Base-by-base conservation (phyloP, 495 filamentous ascomycete genomes). In the Penicillium diatomitis region DNA sequence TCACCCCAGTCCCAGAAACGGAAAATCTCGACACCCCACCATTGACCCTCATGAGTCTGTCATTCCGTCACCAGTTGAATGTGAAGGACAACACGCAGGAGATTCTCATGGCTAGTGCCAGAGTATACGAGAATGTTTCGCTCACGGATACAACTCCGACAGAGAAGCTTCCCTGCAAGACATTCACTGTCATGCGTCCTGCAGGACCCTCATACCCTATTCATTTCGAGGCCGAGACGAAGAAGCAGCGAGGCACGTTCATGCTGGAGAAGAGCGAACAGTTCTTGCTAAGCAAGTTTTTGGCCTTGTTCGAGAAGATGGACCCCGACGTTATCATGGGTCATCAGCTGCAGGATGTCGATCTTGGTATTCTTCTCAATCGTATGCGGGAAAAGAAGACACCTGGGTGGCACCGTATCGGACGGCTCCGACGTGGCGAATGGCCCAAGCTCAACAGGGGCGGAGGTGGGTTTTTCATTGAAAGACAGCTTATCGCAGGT, bases 31-130 rank as follows among this genome's bases (percentile, higher is more conserved):
- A 95, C 12, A 76, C 83, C 1, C 92, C 92, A 10, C 88, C 90
- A 32, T 69, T 98, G 51, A 97, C 91, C 0, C 69, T 98, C 7
- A 96, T 97, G 88, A 95, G 88, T 70, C 69, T 98, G 54, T 83
- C 90, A 5, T 74, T 98, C 67, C 80, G 92, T 41, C 96, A 90
- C 2, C 77, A 79, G 29, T 82, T 95, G 63, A 96, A 96, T 59
- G 77, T 81, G 36, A 96, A 91, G 60, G 88, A 88, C 49, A 98
- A 97, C 66, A 97, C 91, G 68, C 90, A 96, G 55, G 92, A 98
- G 66, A 92, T 98, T 44, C 70, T 98, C 11, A 75, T 90, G 42
- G 85, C 88, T 34, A 95, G 87, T 69, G 87, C 89, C 37, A 79
- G 94, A 57, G 81, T 97, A 20, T 98, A 98, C 53, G 85, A 94